Conservation (phyloP, 768 basidiomycete genomes). For the Baorangia bicolor region DNA sequence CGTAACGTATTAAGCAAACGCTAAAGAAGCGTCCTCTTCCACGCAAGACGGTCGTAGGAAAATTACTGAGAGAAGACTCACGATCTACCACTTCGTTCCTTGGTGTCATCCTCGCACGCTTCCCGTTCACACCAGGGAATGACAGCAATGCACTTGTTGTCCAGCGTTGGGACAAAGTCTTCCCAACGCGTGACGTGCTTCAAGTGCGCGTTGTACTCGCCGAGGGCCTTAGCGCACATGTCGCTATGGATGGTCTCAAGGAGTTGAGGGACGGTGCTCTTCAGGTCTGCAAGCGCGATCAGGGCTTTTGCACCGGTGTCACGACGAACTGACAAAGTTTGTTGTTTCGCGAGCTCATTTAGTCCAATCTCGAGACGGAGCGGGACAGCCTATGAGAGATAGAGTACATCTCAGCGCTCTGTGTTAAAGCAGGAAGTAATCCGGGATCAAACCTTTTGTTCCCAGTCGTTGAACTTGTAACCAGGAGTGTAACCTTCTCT, state of each 20-base stretch:
- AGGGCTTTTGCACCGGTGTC: constrained; percentile 64
- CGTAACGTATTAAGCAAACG: too few relatives aligned
- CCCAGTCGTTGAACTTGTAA: constrained; percentile 99
- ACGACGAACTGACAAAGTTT: constrained; percentile 83
- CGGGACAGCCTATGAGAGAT: constrained; percentile 74
- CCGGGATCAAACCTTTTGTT: constrained; percentile 72
- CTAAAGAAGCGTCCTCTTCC: not conserved
- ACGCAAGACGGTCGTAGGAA: not conserved
- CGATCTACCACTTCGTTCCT: constrained; percentile 87
- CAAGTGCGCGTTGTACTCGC: constrained; percentile 66
- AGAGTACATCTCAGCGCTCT: not conserved
- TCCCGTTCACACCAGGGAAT: constrained; percentile 97
- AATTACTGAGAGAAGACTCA: constrained; percentile 34
- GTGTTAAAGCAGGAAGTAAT: not conserved
- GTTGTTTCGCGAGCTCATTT: constrained; percentile 79
- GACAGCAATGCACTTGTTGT: constrained; percentile 81
- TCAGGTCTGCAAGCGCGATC: constrained; percentile 49
- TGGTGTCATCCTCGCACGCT: constrained; percentile 96
- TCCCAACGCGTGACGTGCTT: constrained; percentile 84
- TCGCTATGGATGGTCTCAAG: constrained; percentile 86
- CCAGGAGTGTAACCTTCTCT: constrained; percentile 97
- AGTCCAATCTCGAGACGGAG: constrained; percentile 97
- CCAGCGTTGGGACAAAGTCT: constrained; percentile 87
- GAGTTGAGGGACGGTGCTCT: constrained; percentile 53
- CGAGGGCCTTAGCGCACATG: constrained; percentile 81